These are phyloP conservation scores for Ustilago bromivora DNA, from an alignment of 1,284 basidiomycete species.

Conservation along the genomic window DNA sequence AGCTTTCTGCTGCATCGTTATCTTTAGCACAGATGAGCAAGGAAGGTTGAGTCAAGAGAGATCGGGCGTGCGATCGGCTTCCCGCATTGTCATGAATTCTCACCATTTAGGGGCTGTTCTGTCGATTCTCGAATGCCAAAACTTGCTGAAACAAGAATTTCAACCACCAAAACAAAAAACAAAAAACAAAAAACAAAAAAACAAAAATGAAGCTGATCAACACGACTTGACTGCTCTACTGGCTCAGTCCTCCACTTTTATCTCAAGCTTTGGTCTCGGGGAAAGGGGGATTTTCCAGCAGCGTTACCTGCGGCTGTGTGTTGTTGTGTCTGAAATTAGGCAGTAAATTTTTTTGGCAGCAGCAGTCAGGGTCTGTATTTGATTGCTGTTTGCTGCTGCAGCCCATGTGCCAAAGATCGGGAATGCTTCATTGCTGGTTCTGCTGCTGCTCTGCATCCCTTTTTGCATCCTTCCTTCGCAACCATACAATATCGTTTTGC, in stretches of 20 bases:
- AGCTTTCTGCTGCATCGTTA: too few species aligned
- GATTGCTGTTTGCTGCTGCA: slow-evolving; percentile 16
- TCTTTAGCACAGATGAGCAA: neutral
- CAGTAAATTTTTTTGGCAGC: neutral
- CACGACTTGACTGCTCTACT: slow-evolving; percentile 3
- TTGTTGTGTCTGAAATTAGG: neutral
- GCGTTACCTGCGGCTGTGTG: neutral
- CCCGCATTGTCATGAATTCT: slow-evolving; percentile 3
- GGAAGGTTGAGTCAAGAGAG: neutral
- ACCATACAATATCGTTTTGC: neutral
- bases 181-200: neutral
- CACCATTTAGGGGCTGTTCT: slow-evolving; percentile 14
- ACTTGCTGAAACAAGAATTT: neutral
- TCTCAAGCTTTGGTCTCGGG: neutral
- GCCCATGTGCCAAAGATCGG: slow-evolving; percentile 19
- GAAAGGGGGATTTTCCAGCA: neutral
- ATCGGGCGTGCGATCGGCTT: slow-evolving; percentile 8
- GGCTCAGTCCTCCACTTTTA: neutral
- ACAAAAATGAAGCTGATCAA: neutral
- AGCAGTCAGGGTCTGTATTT: slow-evolving; percentile 3
- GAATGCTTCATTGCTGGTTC: slow-evolving; percentile 11
- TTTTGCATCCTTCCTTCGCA: slow-evolving; percentile 1
- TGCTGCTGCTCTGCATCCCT: neutral
- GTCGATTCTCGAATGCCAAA: neutral
- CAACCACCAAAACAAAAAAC: neutral